Evolutionary conservation across 495 filamentous ascomycete genomes (phyloP).

Genomic region (Hyphodiscus hymeniophilus): DNA sequence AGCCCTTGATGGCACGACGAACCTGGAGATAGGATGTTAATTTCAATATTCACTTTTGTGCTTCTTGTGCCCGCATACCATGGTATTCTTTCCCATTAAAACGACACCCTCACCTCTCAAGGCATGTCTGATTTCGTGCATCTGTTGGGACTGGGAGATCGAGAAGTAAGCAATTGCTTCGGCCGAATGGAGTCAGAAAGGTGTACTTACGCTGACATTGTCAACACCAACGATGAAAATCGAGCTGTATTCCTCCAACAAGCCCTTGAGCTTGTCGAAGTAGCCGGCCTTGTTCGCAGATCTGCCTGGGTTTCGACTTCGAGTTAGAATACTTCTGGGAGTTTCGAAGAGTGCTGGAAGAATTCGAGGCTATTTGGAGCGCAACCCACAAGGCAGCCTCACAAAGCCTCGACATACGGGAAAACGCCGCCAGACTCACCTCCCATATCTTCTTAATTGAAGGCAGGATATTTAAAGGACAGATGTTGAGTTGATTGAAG

Average conservation of each 20-base stretch:
- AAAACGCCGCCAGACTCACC: too few relatives aligned
- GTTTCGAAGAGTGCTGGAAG: too few relatives aligned
- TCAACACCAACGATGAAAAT: conserved; percentile 97
- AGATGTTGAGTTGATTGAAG: conserved; percentile 23
- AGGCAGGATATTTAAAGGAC: conserved; percentile 97
- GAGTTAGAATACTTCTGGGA: too few relatives aligned
- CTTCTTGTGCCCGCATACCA: conserved; percentile 54
- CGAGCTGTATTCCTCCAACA: conserved; percentile 84
- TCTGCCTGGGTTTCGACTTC: too few relatives aligned
- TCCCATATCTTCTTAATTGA: conserved; percentile 99
- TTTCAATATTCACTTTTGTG: too few relatives aligned
- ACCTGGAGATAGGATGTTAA: too few relatives aligned
- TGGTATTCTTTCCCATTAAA: conserved; percentile 99
- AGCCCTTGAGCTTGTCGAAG: conserved; percentile 97
- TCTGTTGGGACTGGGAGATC: conserved; percentile 99
- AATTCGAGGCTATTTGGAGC: too few relatives aligned
- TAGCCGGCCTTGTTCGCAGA: conserved; percentile 88
- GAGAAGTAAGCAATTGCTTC: too few relatives aligned
- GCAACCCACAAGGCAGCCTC: too few relatives aligned
- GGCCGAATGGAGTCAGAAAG: too few relatives aligned
- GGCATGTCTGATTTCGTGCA: conserved; percentile 96
- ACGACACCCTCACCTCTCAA: conserved; percentile 86
- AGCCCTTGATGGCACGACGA: conserved; percentile 94
- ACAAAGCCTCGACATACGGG: too few relatives aligned
- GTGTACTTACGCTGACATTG: conserved; percentile 91